A percentile compares a stretch with the other conserved stretches of the same genome.
Evolutionary conservation across 2,329 filamentous ascomycete species (phyloP).

Genomic region (Monosporascus sp.): DNA sequence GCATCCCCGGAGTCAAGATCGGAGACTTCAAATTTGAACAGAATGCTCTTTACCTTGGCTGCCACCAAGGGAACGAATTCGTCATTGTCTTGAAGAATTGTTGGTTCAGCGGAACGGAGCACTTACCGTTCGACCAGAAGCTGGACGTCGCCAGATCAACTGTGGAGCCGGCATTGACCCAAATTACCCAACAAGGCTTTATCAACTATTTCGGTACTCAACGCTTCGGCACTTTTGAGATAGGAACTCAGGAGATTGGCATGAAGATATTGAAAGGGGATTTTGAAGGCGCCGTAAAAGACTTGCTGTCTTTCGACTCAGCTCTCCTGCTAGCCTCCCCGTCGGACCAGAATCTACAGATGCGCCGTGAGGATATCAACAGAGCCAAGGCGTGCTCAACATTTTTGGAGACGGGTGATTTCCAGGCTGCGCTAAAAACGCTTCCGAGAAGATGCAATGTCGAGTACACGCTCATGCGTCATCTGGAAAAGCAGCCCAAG

Average conservation of each 20-base stretch:
- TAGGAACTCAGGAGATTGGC: slow-evolving; percentile 81
- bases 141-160: slow-evolving; percentile 39
- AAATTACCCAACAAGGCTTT: slow-evolving; percentile 71
- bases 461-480: slow-evolving; percentile 72
- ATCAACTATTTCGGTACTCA: slow-evolving; percentile 99
- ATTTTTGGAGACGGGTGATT: slow-evolving; percentile 59
- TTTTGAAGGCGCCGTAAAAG: slow-evolving; percentile 72
- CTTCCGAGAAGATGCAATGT: slow-evolving; percentile 79
- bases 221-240: slow-evolving; percentile 83
- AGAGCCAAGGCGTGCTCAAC: slow-evolving; percentile 74
- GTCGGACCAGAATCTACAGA: slow-evolving; percentile 36
- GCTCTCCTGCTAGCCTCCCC: slow-evolving; percentile 50
- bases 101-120: slow-evolving; percentile 45
- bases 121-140: slow-evolving; percentile 42
- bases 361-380: slow-evolving; percentile 68
- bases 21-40: slow-evolving; percentile 78
- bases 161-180: slow-evolving; percentile 55
- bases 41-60: slow-evolving; percentile 71
- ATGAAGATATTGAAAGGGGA: slow-evolving; percentile 77
- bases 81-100: slow-evolving; percentile 87
- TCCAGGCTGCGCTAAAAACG: slow-evolving; percentile 54
- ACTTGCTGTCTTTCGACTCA: slow-evolving; percentile 68
- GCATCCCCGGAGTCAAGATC: slow-evolving; percentile 55
- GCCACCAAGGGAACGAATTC: slow-evolving; percentile 87
- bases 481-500: slow-evolving; percentile 52